Evolutionary conservation across 805 yeast genomes (phyloP).

Genomic region (Trichomonascus vanleenenianus): DNA sequence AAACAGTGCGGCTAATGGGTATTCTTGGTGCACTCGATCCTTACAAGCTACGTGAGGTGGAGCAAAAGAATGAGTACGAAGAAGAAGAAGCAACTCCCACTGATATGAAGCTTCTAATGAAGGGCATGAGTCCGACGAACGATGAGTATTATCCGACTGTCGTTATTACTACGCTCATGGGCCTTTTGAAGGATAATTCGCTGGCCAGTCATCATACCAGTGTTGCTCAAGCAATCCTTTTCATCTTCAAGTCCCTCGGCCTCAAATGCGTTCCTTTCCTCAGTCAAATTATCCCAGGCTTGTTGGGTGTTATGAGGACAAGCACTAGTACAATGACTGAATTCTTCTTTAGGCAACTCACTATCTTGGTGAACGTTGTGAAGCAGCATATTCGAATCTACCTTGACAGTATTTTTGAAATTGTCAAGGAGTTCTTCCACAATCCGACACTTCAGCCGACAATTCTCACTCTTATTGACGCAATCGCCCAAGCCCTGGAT

Average conservation of each 20-base stretch:
- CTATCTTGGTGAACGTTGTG: conserved; percentile 71
- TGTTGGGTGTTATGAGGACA: conserved; percentile 72
- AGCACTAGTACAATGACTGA: conserved; percentile 68
- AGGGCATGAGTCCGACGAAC: conserved; percentile 82
- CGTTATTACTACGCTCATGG: conserved; percentile 77
- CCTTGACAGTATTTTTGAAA: conserved; percentile 63
- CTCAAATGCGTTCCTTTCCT: conserved; percentile 83
- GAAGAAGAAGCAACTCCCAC: conserved; percentile 70
- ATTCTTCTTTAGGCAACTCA: conserved; percentile 82
- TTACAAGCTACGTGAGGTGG: conserved; percentile 87
- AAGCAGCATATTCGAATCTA: conserved; percentile 86
- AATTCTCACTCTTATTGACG: conserved; percentile 71
- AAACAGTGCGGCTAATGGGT: conserved; percentile 83
- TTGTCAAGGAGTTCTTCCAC: conserved; percentile 67
- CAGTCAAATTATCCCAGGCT: conserved; percentile 81
- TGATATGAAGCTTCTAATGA: conserved; percentile 84
- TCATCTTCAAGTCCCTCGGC: conserved; percentile 83
- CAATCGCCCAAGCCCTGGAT: conserved; percentile 76
- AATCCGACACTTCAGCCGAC: conserved; percentile 62
- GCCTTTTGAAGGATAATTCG: conserved; percentile 77
- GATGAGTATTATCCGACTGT: conserved; percentile 96
- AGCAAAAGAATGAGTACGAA: conserved; percentile 47
- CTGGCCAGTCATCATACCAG: conserved; percentile 80
- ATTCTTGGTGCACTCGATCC: conserved; percentile 96
- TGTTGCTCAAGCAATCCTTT: conserved; percentile 89